These are phyloP conservation scores for Zymoseptoria pseudotritici DNA, from an alignment of 2,329 filamentous ascomycete genomes.

Conservation along the genomic window DNA sequence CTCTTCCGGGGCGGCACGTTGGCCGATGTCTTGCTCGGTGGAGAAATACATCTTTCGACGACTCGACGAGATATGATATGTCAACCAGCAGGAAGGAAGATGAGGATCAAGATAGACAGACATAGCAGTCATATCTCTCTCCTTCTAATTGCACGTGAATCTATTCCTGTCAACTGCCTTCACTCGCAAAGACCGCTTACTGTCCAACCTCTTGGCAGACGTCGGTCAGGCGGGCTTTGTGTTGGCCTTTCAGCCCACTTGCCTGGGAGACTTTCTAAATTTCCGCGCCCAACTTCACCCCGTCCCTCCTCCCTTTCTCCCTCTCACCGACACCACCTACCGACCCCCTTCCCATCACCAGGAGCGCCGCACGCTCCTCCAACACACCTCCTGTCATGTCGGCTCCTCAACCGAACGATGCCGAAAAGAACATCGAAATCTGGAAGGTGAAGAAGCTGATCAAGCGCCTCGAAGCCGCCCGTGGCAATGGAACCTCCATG, in stretches of 20 bases:
- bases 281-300: slow-evolving; percentile 2
- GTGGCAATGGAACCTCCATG: slow-evolving; percentile 99
- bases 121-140: no score
- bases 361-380: slow-evolving; percentile 11
- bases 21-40: no score
- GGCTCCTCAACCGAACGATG: slow-evolving; percentile 77
- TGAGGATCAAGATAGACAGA: no score
- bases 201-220: background rate
- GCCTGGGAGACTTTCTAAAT: background rate
- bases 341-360: background rate
- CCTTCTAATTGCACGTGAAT: background rate
- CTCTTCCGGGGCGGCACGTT: no score
- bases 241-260: background rate
- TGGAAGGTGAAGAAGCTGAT: slow-evolving; percentile 99
- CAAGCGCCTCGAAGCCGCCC: slow-evolving; percentile 92
- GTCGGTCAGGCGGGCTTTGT: background rate
- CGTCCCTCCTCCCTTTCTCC: background rate
- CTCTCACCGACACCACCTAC: slow-evolving; percentile 3
- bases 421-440: slow-evolving; percentile 92
- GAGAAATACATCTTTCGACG: no score
- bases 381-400: slow-evolving; percentile 61
- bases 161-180: background rate
- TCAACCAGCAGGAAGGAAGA: background rate
- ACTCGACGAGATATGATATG: background rate
- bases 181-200: background rate